Conservation (phyloP, 1,139 yeast genomes). For the Kurtzmaniella quercitrusa region DNA sequence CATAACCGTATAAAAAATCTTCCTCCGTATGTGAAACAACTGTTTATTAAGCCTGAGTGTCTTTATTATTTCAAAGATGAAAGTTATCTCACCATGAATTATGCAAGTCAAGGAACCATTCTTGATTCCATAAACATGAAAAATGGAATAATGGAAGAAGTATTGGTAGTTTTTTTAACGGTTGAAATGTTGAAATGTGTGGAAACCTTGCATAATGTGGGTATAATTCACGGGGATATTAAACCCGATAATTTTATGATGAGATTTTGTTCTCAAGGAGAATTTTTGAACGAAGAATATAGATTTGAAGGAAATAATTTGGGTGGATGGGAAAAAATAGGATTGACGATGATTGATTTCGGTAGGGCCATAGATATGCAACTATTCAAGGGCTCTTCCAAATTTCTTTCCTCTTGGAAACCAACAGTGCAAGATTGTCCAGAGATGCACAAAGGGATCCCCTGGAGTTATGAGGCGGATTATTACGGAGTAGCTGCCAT, state of each 20-base stretch:
- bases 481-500: slow-evolving; percentile 81
- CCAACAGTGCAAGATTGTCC: slow-evolving; percentile 74
- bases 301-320: slow-evolving; percentile 5
- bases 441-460: slow-evolving; percentile 56
- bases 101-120: slow-evolving; percentile 69
- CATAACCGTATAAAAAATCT: slow-evolving; percentile 29
- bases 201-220: slow-evolving; percentile 58
- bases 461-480: slow-evolving; percentile 84
- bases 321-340: slow-evolving; percentile 50
- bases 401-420: slow-evolving; percentile 60
- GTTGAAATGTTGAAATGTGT: slow-evolving; percentile 57
- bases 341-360: slow-evolving; percentile 72
- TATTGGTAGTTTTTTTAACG: slow-evolving; percentile 58
- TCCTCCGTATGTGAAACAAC: slow-evolving; percentile 5
- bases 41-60: slow-evolving; percentile 50
- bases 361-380: slow-evolving; percentile 77
- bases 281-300: slow-evolving; percentile 22
- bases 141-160: slow-evolving; percentile 50
- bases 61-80: slow-evolving; percentile 65
- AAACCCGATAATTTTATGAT: slow-evolving; percentile 89
- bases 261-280: slow-evolving; percentile 31
- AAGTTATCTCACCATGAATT: slow-evolving; percentile 68
- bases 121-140: slow-evolving; percentile 61
- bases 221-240: slow-evolving; percentile 80
- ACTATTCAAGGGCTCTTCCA: slow-evolving; percentile 30